Evolutionary conservation across 2,329 filamentous ascomycete genomes (phyloP).

Genomic region (Colletotrichum filicis): DNA sequence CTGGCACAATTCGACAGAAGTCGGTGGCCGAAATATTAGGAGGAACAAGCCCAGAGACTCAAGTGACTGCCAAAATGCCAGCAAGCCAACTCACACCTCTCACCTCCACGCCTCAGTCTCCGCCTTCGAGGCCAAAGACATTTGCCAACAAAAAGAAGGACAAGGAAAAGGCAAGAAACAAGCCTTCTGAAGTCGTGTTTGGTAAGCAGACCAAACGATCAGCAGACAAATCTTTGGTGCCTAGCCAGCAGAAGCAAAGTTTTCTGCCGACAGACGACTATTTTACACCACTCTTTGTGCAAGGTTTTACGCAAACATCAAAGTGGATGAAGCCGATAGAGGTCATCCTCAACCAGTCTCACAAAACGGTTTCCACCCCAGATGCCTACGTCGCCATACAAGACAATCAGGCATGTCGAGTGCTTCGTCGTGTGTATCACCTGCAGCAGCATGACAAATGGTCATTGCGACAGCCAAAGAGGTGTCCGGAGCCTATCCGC

Average conservation of each 20-base stretch:
- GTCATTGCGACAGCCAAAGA: constrained; percentile 90
- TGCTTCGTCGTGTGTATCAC: constrained; percentile 87
- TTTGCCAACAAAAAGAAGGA: constrained; percentile 58
- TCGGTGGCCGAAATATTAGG: constrained; percentile 79
- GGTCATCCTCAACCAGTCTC: constrained; percentile 81
- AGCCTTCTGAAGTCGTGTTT: constrained; percentile 81
- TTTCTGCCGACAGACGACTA: constrained; percentile 68
- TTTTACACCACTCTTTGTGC: constrained; percentile 71
- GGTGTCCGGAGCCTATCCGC: constrained; percentile 82
- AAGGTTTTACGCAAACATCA: constrained; percentile 64
- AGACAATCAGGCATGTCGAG: constrained; percentile 88
- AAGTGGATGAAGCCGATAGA: constrained; percentile 73
- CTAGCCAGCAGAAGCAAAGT: constrained; percentile 53
- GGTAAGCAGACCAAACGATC: constrained; percentile 70
- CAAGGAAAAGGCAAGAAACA: constrained; percentile 69
- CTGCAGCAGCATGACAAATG: constrained; percentile 92
- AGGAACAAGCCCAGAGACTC: constrained; percentile 51
- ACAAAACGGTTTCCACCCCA: constrained; percentile 89
- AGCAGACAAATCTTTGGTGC: constrained; percentile 58
- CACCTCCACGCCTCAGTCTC: constrained; percentile 57
- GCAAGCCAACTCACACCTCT: constrained; percentile 52
- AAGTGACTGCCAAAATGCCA: constrained; percentile 41
- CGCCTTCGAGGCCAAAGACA: constrained; percentile 43
- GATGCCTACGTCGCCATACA: constrained; percentile 86
- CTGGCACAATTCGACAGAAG: constrained; percentile 76